Percentiles rank a stretch among this genome's conserved stretches.
phyloP scores from a whole-genome alignment of 345 rosid genomes.

The Jatropha curcas region DNA sequence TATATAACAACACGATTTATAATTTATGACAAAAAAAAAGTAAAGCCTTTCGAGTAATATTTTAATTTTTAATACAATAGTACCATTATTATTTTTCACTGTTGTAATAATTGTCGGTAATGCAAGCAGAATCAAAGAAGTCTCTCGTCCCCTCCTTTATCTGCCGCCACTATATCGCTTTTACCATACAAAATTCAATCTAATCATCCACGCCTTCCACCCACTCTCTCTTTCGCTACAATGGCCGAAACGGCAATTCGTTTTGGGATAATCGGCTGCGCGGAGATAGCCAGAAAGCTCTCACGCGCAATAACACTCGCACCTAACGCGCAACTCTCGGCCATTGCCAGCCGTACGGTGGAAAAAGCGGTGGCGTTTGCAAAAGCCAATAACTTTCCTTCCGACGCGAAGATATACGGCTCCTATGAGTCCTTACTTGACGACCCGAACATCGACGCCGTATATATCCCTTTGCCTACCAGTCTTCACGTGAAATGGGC shows the following conservation, averaged over 20 bases:
- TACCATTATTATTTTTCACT: too few relatives aligned
- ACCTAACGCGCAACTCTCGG: constrained; percentile 64
- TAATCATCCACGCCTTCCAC: neutral
- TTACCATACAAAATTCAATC: too few relatives aligned
- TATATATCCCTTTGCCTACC: constrained; percentile 74
- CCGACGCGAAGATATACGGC: constrained; percentile 54
- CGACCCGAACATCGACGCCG: constrained; percentile 73
- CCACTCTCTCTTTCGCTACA: neutral
- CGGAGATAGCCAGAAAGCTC: constrained; percentile 68
- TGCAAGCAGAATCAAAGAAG: too few relatives aligned
- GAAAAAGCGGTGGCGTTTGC: constrained; percentile 63
- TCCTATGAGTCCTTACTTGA: constrained; percentile 74
- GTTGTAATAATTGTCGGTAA: too few relatives aligned
- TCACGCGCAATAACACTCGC: constrained; percentile 61
- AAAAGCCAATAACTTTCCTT: constrained; percentile 55
- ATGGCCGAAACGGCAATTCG: constrained; percentile 40
- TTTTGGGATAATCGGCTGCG: constrained; percentile 74
- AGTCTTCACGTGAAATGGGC: constrained; percentile 78
- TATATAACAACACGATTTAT: too few relatives aligned
- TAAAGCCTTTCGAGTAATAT: too few relatives aligned
- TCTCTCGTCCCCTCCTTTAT: too few relatives aligned
- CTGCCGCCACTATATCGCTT: too few relatives aligned
- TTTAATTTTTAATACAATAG: too few relatives aligned
- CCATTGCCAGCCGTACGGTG: constrained; percentile 57
- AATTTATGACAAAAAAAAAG: too few relatives aligned